Evolutionary conservation across 306 rosid genomes (phyloP).

Genomic region (Fragaria vesca): DNA sequence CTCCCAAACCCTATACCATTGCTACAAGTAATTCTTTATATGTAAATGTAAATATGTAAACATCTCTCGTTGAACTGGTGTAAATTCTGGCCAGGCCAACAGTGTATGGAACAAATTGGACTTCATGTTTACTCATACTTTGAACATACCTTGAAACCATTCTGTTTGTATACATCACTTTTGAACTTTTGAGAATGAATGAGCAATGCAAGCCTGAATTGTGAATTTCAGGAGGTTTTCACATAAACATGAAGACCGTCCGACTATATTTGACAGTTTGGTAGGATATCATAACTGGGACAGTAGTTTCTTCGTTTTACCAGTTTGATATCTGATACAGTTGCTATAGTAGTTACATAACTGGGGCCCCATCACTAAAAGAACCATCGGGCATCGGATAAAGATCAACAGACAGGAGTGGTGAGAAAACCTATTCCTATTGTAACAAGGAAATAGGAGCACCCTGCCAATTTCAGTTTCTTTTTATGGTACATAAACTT

Average conservation of each 20-base stretch:
- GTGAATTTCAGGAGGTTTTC: no score
- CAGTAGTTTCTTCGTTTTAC: no score
- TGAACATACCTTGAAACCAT: neutral
- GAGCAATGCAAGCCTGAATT: neutral
- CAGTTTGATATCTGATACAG: no score
- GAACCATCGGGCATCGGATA: neutral
- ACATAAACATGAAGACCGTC: no score
- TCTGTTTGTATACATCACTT: constrained; percentile 8
- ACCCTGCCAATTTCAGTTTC: neutral
- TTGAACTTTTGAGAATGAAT: neutral
- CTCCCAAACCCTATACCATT: neutral
- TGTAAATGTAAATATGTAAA: constrained; percentile 11
- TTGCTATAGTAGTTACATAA: no score
- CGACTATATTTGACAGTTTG: no score
- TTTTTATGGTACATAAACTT: neutral
- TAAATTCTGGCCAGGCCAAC: neutral
- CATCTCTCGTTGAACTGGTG: constrained; percentile 7
- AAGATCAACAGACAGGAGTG: neutral
- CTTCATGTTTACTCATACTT: neutral
- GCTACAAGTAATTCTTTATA: constrained; percentile 5
- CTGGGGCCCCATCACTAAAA: no score
- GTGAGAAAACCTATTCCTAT: neutral
- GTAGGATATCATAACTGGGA: no score
- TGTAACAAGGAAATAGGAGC: neutral
- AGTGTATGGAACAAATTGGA: neutral